These are phyloP conservation scores for Dendrobium huoshanense DNA, from an alignment of 106 monocot genomes.

Conservation along the genomic window DNA sequence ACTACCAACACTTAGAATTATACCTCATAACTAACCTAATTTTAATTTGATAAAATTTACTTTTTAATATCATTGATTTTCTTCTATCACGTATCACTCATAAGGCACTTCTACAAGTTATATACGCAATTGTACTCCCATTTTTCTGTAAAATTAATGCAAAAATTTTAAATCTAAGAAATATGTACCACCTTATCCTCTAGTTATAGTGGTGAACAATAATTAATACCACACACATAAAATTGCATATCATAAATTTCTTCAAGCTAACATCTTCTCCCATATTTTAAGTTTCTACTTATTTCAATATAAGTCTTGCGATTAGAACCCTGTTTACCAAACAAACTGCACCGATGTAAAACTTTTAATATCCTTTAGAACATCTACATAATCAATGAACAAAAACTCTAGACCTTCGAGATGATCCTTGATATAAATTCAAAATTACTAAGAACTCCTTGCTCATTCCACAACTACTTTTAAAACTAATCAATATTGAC, in stretches of 20 bases:
- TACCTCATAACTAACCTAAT: not conserved
- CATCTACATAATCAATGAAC: not conserved
- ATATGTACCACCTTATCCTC: not conserved
- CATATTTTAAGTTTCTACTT: not conserved
- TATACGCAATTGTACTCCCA: not conserved
- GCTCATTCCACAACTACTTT: not conserved
- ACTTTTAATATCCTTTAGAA: not conserved
- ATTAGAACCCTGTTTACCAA: not conserved
- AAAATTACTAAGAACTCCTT: not conserved
- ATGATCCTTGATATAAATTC: not conserved
- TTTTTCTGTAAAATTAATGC: not conserved
- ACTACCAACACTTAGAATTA: not conserved
- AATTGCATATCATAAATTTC: not conserved
- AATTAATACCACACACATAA: not conserved
- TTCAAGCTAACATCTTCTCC: not conserved
- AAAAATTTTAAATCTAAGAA: not conserved
- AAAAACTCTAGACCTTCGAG: not conserved
- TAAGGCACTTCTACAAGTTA: not conserved
- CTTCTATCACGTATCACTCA: not conserved
- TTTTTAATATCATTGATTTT: not conserved
- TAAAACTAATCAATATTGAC: not conserved
- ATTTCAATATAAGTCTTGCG: not conserved
- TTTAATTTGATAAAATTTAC: not conserved
- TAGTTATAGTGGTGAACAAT: not conserved
- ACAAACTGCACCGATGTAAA: not conserved